phyloP scores from a whole-genome alignment of 805 yeast genomes.

The Blastobotrys muscicola region DNA sequence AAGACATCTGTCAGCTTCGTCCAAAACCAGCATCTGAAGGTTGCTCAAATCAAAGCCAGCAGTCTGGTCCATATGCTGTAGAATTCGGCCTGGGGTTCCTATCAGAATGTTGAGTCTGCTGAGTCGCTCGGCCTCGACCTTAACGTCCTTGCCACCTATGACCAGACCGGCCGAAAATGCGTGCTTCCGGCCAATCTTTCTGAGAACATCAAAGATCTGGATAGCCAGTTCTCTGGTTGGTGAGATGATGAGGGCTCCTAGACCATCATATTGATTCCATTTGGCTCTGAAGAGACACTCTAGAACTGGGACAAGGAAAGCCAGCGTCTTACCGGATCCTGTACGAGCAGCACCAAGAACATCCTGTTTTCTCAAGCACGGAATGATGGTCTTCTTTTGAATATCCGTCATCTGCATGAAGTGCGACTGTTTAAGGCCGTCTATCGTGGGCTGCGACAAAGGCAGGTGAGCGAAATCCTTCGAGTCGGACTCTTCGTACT shows the following conservation, averaged over 20 bases:
- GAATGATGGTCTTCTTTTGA: constrained; percentile 69
- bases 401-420: constrained; percentile 77
- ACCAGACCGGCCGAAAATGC: constrained; percentile 82
- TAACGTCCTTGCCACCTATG: constrained; percentile 87
- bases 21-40: constrained; percentile 69
- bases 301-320: constrained; percentile 73
- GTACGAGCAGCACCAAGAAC: constrained; percentile 83
- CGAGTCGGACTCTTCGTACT: constrained; percentile 30
- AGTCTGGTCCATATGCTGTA: constrained; percentile 88
- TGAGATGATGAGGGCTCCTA: constrained; percentile 82
- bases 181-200: constrained; percentile 68
- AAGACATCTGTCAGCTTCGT: constrained; percentile 86
- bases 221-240: constrained; percentile 90
- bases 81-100: constrained; percentile 85
- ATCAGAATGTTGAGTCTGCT: constrained; percentile 71
- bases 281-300: constrained; percentile 49
- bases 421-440: constrained; percentile 71
- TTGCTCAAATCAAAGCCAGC: constrained; percentile 67
- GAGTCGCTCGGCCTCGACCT: constrained; percentile 71
- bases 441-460: constrained; percentile 48
- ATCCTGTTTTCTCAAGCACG: constrained; percentile 68
- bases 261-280: constrained; percentile 78
- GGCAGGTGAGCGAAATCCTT: constrained; percentile 70
- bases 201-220: constrained; percentile 79
- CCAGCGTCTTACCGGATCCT: constrained; percentile 84